Conservation (phyloP, 352 stramenopile species). For the Bremia lactucae region DNA sequence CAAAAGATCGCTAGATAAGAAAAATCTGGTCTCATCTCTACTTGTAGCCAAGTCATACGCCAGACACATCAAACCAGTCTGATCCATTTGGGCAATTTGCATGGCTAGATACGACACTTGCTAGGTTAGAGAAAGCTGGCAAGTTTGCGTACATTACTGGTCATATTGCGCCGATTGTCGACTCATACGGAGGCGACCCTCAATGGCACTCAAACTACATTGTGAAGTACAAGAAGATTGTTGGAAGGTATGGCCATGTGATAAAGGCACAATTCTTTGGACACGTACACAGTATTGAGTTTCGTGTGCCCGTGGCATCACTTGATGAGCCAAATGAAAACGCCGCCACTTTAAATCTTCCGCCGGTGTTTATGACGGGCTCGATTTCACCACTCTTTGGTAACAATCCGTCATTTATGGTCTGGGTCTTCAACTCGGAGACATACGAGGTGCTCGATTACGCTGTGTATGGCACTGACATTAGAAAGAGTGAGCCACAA, state of each 20-base stretch:
- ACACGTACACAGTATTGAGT: slow-evolving; percentile 89
- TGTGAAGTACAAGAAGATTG: slow-evolving; percentile 66
- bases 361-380: slow-evolving; percentile 76
- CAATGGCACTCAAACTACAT: slow-evolving; percentile 85
- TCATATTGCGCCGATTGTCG: too few species aligned
- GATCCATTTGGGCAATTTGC: slow-evolving; percentile 88
- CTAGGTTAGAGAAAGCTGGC: slow-evolving; percentile 26
- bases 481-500: slow-evolving; percentile 35
- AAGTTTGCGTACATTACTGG: slow-evolving; percentile 83
- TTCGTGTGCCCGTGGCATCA: slow-evolving; percentile 47
- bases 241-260: slow-evolving; percentile 53
- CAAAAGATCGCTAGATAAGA: too few species aligned
- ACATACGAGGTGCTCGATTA: slow-evolving; percentile 77
- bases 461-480: slow-evolving; percentile 65
- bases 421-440: slow-evolving; percentile 66
- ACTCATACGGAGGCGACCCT: too few species aligned
- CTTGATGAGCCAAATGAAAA: slow-evolving; percentile 11
- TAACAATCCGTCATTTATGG: slow-evolving; percentile 89
- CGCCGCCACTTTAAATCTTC: slow-evolving; percentile 19
- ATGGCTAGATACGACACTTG: slow-evolving; percentile 80
- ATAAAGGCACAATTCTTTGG: slow-evolving; percentile 88
- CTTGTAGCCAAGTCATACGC: slow-evolving; percentile 54
- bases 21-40: neutral
- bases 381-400: slow-evolving; percentile 87
- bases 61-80: slow-evolving; percentile 45